Conservation (phyloP, 2,329 filamentous ascomycete genomes). For the Pyrenophora seminiperda region DNA sequence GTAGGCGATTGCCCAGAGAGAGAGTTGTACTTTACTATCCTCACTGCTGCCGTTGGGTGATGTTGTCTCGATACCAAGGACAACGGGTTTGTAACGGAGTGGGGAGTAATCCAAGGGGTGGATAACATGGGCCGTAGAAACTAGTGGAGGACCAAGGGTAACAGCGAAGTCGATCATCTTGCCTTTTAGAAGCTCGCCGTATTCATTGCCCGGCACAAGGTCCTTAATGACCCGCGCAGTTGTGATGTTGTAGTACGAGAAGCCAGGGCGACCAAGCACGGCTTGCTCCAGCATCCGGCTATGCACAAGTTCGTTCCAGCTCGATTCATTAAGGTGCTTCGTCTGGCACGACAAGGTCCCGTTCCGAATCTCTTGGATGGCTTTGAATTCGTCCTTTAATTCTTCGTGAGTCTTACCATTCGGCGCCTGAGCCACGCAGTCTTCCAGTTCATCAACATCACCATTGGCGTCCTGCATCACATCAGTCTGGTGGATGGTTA, state of each 20-base stretch:
- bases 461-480: constrained; percentile 16
- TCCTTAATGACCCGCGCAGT: constrained; percentile 23
- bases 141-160: constrained; percentile 24
- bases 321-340: constrained; percentile 25
- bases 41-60: constrained; percentile 17
- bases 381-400: constrained; percentile 26
- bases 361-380: constrained; percentile 22
- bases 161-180: constrained; percentile 29
- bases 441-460: constrained; percentile 22
- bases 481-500: constrained; percentile 18
- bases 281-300: constrained; percentile 27
- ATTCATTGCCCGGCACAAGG: constrained; percentile 27
- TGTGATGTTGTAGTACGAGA: constrained; percentile 27
- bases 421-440: constrained; percentile 20
- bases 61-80: constrained; percentile 24
- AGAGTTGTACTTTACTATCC: constrained; percentile 21
- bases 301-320: constrained; percentile 27
- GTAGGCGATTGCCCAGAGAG: constrained; percentile 25
- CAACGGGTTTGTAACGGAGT: constrained; percentile 20
- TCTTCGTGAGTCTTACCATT: constrained; percentile 20
- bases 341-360: constrained; percentile 22
- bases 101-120: constrained; percentile 22
- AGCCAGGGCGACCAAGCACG: constrained; percentile 17
- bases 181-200: constrained; percentile 25
- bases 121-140: constrained; percentile 17